Conservation (phyloP, 257 asterid species). For the Solanum piurae region DNA sequence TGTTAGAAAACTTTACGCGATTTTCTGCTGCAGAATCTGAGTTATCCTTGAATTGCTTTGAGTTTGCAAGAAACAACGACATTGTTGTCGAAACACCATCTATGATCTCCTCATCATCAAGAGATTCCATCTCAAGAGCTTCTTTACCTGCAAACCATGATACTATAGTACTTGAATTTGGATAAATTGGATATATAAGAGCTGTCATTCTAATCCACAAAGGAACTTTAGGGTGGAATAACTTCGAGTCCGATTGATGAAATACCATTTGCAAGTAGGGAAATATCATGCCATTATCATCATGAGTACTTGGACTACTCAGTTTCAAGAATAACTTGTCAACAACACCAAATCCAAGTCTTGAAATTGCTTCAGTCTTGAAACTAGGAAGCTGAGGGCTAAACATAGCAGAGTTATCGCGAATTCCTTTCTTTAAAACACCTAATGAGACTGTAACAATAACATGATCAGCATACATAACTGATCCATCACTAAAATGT, state of each 20-base stretch:
- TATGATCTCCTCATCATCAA: constrained; percentile 43
- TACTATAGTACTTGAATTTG: constrained; percentile 33
- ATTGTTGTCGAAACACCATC: constrained; percentile 52
- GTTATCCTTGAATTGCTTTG: neutral
- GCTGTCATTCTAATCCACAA: constrained; percentile 71
- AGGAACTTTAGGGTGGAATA: constrained; percentile 37
- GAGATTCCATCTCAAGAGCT: constrained; percentile 31
- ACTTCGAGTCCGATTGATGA: constrained; percentile 28
- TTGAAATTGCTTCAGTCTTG: constrained; percentile 53
- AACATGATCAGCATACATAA: constrained; percentile 55
- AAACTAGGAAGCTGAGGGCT: constrained; percentile 54
- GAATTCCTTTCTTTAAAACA: constrained; percentile 30
- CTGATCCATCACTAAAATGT: constrained; percentile 58
- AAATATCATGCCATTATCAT: constrained; percentile 5
- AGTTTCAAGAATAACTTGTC: constrained; percentile 64
- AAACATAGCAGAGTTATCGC: constrained; percentile 12
- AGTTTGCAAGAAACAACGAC: constrained; percentile 25
- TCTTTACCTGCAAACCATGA: constrained; percentile 86
- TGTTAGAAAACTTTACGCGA: constrained; percentile 20
- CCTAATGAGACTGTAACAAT: constrained; percentile 78
- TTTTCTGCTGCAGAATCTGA: neutral
- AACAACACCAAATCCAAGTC: constrained; percentile 76
- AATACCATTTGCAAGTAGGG: constrained; percentile 65
- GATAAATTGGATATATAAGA: constrained; percentile 42
- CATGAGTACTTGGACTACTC: neutral